Evolutionary conservation across 2,329 filamentous ascomycete genomes (phyloP).

Genomic region (Pleomassaria siparia): DNA sequence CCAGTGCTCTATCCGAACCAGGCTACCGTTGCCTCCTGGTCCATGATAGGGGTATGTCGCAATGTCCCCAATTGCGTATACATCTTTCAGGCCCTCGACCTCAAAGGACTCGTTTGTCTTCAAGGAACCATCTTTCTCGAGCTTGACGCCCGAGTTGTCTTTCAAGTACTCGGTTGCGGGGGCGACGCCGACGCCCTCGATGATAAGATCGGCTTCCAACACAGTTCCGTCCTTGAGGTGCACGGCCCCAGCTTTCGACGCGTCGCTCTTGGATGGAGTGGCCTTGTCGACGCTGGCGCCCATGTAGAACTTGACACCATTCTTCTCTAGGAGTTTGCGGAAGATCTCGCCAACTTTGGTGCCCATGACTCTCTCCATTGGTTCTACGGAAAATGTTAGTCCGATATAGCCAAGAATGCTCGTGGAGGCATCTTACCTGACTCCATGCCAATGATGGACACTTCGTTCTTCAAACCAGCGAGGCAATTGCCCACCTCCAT

Average conservation of each 20-base stretch:
- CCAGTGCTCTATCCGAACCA: conserved; percentile 93
- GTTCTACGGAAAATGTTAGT: conserved; percentile 49
- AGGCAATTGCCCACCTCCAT: conserved; percentile 92
- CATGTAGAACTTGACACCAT: conserved; percentile 87
- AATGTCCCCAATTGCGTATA: conserved; percentile 94
- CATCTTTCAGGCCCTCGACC: conserved; percentile 74
- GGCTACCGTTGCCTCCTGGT: conserved; percentile 73
- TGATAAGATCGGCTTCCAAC: conserved; percentile 83
- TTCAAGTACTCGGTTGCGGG: conserved; percentile 83
- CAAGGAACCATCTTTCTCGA: conserved; percentile 85
- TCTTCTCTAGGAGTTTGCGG: conserved; percentile 76
- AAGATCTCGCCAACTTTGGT: conserved; percentile 78
- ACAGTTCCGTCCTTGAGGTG: conserved; percentile 82
- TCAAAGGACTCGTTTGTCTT: conserved; percentile 78
- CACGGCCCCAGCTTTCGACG: conserved; percentile 76
- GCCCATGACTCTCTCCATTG: conserved; percentile 85
- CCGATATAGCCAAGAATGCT: neutral
- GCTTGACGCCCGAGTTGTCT: conserved; percentile 66
- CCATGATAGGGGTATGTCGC: conserved; percentile 93
- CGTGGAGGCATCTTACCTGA: conserved; percentile 39
- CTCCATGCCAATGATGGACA: conserved; percentile 89
- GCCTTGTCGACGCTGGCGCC: conserved; percentile 81
- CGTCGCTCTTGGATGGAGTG: conserved; percentile 66
- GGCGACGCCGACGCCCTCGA: conserved; percentile 85
- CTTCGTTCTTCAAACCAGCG: conserved; percentile 74